Base-by-base conservation (phyloP, 2,329 filamentous ascomycete species). In the Acephala macrosclerotiorum region DNA sequence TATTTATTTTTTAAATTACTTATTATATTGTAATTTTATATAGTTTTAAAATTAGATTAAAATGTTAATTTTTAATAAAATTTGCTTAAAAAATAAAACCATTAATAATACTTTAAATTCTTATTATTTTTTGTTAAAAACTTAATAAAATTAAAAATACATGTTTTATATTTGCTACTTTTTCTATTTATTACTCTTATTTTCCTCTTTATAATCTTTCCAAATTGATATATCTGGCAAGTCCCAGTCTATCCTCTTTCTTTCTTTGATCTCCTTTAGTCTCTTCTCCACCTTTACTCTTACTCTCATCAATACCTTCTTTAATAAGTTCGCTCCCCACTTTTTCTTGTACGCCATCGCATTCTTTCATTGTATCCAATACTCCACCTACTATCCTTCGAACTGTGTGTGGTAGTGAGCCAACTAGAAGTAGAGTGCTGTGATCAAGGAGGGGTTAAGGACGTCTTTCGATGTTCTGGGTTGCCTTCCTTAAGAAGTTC, bases 401-500 rank as follows among this genome's bases (percentile, higher is more conserved):
- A 72, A 22, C 74, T 70, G n/a, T n/a, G n/a, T n/a, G n/a, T n/a
- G n/a, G n/a, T n/a, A n/a, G n/a, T 38, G 25, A 60, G 26, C 26
- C 14, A 12, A 40, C 11, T 22, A 45, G 26, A 11, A 14, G 47
- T 51, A 65, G 76, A 64, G 58, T 47, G 57, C 61, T 14, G 74
- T 79, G 5, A 65, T 71, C 40, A 68, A 68, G 36, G 69, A 71
- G 61, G 67, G 64, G 4, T 40, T 71, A 4, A 61, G 18, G 18
- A 49, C 78, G 3, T 77, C 76, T 4, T 78, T 72, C 63, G 77
- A 75, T 26, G 75, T 78, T 33, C 61, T 71, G 26, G 75, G 75
- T 4, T 72, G 75, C 12, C 73, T 80, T 25, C 75, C 77, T 16
- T 71, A 78, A 22, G 73, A 78, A 5, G 75, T 78, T 4, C 77